Percentiles rank a stretch among this genome's conserved stretches.
Evolutionary conservation across 371 early-diverging fungal species (phyloP).

Genomic region (Mortierella sp.): DNA sequence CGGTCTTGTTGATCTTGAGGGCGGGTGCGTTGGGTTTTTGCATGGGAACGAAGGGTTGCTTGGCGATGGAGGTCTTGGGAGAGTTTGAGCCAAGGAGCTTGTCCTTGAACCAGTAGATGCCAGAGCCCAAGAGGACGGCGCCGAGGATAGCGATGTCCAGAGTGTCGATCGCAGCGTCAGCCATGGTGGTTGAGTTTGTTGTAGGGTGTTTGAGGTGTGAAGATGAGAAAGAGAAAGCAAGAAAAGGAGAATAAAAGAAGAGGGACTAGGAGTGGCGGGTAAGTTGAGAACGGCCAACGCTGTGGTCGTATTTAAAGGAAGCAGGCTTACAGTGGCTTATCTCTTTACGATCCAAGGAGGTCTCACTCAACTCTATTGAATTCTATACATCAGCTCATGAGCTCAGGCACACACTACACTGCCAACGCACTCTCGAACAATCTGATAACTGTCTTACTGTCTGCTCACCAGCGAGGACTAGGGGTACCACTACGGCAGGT

Average conservation of each 20-base stretch:
- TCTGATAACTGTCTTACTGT: neutral
- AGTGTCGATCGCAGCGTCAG: conserved; percentile 57
- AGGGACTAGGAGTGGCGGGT: neutral
- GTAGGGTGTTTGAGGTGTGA: neutral
- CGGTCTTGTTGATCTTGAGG: conserved; percentile 50
- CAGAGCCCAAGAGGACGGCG: conserved; percentile 55
- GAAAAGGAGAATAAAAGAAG: neutral
- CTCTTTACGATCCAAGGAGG: neutral
- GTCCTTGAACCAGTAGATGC: conserved; percentile 60
- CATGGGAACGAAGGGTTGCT: conserved; percentile 47
- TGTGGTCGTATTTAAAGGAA: neutral
- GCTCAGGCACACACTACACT: neutral
- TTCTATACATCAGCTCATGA: no score
- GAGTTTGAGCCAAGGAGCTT: conserved; percentile 34
- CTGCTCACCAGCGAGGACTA: no score
- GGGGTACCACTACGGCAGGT: neutral
- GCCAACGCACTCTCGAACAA: neutral
- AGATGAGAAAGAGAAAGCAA: neutral
- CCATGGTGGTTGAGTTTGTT: conserved; percentile 21
- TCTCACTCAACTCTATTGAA: neutral
- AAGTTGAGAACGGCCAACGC: neutral
- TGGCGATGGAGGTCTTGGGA: conserved; percentile 7
- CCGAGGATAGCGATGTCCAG: conserved; percentile 58
- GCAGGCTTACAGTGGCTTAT: neutral
- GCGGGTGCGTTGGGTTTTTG: conserved; percentile 51